These are phyloP conservation scores for Chaetomiaceae sp. DNA, from an alignment of 2,329 filamentous ascomycete genomes.

Conservation along the genomic window DNA sequence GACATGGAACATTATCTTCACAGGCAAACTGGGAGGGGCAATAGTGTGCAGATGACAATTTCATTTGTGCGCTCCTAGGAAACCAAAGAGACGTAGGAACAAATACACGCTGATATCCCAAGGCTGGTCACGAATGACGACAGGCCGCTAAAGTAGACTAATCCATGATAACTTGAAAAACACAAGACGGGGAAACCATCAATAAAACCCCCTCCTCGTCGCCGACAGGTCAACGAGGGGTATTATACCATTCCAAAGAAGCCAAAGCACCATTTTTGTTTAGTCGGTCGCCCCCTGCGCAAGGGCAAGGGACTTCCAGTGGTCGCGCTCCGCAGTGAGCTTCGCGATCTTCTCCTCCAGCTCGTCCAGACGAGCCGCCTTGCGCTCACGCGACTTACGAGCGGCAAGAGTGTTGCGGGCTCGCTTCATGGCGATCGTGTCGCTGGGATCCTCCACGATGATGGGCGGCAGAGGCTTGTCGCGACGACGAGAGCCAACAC, in stretches of 20 bases:
- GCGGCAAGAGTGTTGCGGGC: slow-evolving; percentile 90
- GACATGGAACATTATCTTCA: background rate
- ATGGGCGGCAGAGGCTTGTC: slow-evolving; percentile 79
- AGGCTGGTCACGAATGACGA: slow-evolving; percentile 3
- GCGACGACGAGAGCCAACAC: slow-evolving; percentile 68
- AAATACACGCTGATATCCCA: slow-evolving; percentile 7
- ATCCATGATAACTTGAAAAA: slow-evolving; percentile 15
- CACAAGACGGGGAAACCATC: slow-evolving; percentile 14
- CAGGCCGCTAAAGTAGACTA: slow-evolving; percentile 6
- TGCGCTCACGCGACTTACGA: slow-evolving; percentile 85
- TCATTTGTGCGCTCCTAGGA: slow-evolving; percentile 7
- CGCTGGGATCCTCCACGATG: slow-evolving; percentile 65
- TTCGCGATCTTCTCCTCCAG: slow-evolving; percentile 70
- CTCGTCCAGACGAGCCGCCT: slow-evolving; percentile 69
- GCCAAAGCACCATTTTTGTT: slow-evolving; percentile 15
- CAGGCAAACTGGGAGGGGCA: background rate
- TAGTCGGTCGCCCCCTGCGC: slow-evolving; percentile 25
- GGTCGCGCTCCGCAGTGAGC: slow-evolving; percentile 60
- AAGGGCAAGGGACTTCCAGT: slow-evolving; percentile 57
- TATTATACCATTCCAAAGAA: slow-evolving; percentile 21
- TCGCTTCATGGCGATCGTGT: slow-evolving; percentile 82
- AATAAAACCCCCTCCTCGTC: slow-evolving; percentile 26
- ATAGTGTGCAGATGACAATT: background rate
- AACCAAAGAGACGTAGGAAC: background rate
- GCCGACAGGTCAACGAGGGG: slow-evolving; percentile 20